Percentiles rank a stretch among this genome's conserved stretches.
These are phyloP conservation scores for Aphanomyces stellatus DNA, from an alignment of 352 stramenopile species.

Conservation along the genomic window DNA sequence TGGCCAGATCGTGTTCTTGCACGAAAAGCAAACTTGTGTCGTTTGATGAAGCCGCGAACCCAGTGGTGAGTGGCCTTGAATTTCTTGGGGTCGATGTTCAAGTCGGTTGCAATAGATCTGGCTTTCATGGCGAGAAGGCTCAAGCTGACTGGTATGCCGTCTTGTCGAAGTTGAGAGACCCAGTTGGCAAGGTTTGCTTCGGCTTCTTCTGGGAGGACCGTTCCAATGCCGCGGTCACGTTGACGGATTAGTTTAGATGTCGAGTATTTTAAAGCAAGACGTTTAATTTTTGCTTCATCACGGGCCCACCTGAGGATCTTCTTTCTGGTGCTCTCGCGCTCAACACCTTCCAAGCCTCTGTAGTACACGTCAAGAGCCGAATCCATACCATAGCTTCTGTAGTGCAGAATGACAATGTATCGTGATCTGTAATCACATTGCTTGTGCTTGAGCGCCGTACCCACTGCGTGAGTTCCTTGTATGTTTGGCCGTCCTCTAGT, in stretches of 20 bases:
- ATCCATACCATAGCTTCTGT: neutral
- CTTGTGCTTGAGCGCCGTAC: neutral
- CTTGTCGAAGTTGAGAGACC: neutral
- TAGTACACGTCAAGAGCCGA: neutral
- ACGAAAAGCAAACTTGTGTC: constrained; percentile 13
- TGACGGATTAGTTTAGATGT: neutral
- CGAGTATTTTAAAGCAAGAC: neutral
- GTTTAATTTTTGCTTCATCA: neutral
- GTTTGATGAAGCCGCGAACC: neutral
- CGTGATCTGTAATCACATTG: neutral
- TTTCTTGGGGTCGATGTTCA: neutral
- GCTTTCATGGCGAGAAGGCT: neutral
- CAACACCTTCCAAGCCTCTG: neutral
- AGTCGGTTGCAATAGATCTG: neutral
- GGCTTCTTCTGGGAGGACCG: neutral
- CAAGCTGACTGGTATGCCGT: neutral
- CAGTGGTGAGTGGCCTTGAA: neutral
- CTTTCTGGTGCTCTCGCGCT: neutral
- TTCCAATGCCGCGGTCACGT: neutral
- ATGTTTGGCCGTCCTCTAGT: neutral
- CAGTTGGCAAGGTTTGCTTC: neutral
- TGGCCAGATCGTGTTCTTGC: neutral
- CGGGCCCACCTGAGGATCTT: neutral
- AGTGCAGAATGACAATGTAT: neutral
- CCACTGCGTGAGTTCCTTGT: neutral